Conservation (phyloP, 192 early-diverging fungal genomes). For the Backusella australiensis region DNA sequence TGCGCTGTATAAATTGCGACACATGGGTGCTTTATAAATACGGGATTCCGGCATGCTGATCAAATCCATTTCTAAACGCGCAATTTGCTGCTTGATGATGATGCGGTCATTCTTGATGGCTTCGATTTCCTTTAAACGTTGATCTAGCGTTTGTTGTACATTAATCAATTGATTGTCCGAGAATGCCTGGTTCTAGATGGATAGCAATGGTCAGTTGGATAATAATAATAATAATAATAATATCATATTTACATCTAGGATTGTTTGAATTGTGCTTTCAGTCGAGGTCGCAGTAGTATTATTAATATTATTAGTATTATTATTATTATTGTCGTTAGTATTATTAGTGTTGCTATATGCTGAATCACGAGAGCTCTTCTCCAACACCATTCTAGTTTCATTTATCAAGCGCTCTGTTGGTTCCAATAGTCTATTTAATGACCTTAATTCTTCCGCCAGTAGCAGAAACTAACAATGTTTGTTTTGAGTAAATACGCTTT, state of each 20-base stretch:
- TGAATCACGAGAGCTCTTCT: neutral
- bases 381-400: neutral
- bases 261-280: neutral
- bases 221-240: too few relatives aligned
- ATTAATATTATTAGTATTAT: too few relatives aligned
- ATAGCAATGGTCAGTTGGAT: neutral
- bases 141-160: slow-evolving; percentile 20
- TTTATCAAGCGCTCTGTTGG: neutral
- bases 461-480: neutral
- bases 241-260: neutral
- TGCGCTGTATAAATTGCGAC: slow-evolving; percentile 10
- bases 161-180: slow-evolving; percentile 18
- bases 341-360: neutral
- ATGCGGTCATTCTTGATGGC: slow-evolving; percentile 26
- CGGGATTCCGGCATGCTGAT: slow-evolving; percentile 14
- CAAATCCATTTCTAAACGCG: slow-evolving; percentile 23
- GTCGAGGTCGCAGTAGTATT: neutral
- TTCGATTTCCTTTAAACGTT: slow-evolving; percentile 25
- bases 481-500: neutral
- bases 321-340: neutral
- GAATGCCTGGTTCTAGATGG: neutral
- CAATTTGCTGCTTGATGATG: slow-evolving; percentile 24
- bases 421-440: neutral
- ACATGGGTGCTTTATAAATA: slow-evolving; percentile 18
- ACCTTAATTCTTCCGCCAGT: neutral